Conservation (phyloP, 1,139 yeast species). For the Pichia sp. region DNA sequence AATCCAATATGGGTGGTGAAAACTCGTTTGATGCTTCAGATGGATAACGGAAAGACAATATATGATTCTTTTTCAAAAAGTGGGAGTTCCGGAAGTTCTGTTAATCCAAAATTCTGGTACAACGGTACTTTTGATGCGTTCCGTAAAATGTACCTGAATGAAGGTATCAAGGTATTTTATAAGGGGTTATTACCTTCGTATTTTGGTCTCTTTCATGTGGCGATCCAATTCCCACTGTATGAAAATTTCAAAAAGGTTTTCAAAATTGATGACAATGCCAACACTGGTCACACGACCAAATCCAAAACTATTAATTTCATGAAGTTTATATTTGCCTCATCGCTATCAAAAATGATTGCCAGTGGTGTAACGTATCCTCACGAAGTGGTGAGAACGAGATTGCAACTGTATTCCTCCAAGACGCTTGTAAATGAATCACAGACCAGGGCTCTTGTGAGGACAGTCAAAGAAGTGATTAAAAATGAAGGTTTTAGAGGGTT, state of each 20-base stretch:
- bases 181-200: slow-evolving; percentile 87
- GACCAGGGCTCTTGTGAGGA: slow-evolving; percentile 31
- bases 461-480: slow-evolving; percentile 45
- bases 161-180: slow-evolving; percentile 80
- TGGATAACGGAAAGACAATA: slow-evolving; percentile 38
- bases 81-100: not conserved
- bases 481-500: slow-evolving; percentile 79
- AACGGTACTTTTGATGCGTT: slow-evolving; percentile 81
- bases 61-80: slow-evolving; percentile 26
- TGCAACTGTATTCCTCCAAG: slow-evolving; percentile 45
- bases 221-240: slow-evolving; percentile 95
- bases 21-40: slow-evolving; percentile 88
- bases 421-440: slow-evolving; percentile 12
- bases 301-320: slow-evolving; percentile 23
- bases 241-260: slow-evolving; percentile 62
- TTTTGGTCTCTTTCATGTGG: slow-evolving; percentile 88
- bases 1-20: slow-evolving; percentile 98
- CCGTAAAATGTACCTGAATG: slow-evolving; percentile 63
- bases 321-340: slow-evolving; percentile 63
- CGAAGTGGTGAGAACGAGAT: slow-evolving; percentile 85
- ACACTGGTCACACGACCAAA: slow-evolving; percentile 17
- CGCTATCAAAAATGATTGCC: slow-evolving; percentile 82
- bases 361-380: slow-evolving; percentile 91
- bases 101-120: slow-evolving; percentile 33
- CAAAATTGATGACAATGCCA: slow-evolving; percentile 18